Percentiles rank a stretch among this genome's conserved stretches.
phyloP scores from a whole-genome alignment of 768 basidiomycete genomes.

The Lactarius trivialis region DNA sequence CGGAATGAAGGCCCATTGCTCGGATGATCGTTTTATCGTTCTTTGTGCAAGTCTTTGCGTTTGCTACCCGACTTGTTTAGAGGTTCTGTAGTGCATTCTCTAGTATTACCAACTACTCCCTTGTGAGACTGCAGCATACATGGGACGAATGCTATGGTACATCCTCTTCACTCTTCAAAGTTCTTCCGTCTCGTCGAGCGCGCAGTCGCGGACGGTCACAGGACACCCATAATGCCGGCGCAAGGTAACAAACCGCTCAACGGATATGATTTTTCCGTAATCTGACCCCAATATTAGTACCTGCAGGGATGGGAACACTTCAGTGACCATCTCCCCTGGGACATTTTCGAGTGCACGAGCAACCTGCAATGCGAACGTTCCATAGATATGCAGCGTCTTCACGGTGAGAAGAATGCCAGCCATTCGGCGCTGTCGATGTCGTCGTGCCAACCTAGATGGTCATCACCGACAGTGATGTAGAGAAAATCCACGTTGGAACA shows the following conservation, averaged over 20 bases:
- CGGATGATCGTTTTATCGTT: too few species aligned
- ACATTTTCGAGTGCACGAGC: neutral
- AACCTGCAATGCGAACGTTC: neutral
- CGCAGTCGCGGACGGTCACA: neutral
- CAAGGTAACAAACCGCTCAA: neutral
- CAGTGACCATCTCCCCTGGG: neutral
- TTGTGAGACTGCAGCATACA: too few species aligned
- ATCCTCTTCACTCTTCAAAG: too few species aligned
- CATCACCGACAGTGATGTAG: neutral
- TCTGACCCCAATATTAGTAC: neutral
- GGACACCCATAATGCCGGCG: neutral
- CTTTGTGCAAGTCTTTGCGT: conserved; percentile 20
- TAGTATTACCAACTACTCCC: neutral
- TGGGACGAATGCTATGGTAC: too few species aligned
- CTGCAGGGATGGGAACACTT: neutral
- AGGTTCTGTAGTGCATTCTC: too few species aligned
- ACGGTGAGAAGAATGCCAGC: neutral
- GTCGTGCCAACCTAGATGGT: neutral
- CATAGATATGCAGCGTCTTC: neutral
- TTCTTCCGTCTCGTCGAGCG: too few species aligned
- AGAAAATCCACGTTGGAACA: neutral
- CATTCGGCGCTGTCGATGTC: neutral
- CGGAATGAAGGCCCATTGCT: too few species aligned
- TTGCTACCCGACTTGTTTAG: too few species aligned
- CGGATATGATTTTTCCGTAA: neutral